These are phyloP conservation scores for Daldinia loculata DNA, from an alignment of 495 filamentous ascomycete species.

Conservation along the genomic window DNA sequence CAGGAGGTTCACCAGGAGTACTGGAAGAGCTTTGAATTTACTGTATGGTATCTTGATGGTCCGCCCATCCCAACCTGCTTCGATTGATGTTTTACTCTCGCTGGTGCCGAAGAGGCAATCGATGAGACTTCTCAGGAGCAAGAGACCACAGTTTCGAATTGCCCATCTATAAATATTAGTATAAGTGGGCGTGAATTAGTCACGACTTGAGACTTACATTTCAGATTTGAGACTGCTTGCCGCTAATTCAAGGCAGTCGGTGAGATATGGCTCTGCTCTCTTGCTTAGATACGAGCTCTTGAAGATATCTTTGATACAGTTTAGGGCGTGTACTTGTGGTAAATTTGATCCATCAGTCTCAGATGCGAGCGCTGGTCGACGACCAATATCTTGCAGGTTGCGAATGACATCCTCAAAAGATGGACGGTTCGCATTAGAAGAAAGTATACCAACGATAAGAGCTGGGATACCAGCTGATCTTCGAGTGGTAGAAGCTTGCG, in stretches of 20 bases:
- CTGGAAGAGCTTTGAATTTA: slow-evolving; percentile 74
- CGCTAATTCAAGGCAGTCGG: slow-evolving; percentile 75
- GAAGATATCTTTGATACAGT: slow-evolving; percentile 89
- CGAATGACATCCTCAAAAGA: slow-evolving; percentile 63
- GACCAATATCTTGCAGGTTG: slow-evolving; percentile 63
- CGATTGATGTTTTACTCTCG: slow-evolving; percentile 60
- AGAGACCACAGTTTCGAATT: slow-evolving; percentile 89
- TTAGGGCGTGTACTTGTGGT: slow-evolving; percentile 93
- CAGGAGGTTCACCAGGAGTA: slow-evolving; percentile 73
- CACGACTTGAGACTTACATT: slow-evolving; percentile 57
- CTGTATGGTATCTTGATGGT: slow-evolving; percentile 67
- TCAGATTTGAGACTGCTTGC: slow-evolving; percentile 72
- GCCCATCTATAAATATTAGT: slow-evolving; percentile 72
- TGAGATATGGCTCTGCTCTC: slow-evolving; percentile 72
- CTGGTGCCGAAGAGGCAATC: slow-evolving; percentile 76
- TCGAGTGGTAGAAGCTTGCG: slow-evolving; percentile 81
- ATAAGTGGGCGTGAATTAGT: not conserved
- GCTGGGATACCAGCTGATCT: slow-evolving; percentile 92
- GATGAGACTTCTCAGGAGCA: slow-evolving; percentile 85
- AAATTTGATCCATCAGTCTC: slow-evolving; percentile 71
- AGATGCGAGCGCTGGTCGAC: slow-evolving; percentile 55
- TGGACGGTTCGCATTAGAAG: slow-evolving; percentile 59
- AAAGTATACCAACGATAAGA: slow-evolving; percentile 78
- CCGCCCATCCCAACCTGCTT: slow-evolving; percentile 60
- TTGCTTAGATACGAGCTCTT: slow-evolving; percentile 75